Evolutionary conservation across 495 filamentous ascomycete genomes (phyloP).

Genomic region (Jackrogersella multiformis): DNA sequence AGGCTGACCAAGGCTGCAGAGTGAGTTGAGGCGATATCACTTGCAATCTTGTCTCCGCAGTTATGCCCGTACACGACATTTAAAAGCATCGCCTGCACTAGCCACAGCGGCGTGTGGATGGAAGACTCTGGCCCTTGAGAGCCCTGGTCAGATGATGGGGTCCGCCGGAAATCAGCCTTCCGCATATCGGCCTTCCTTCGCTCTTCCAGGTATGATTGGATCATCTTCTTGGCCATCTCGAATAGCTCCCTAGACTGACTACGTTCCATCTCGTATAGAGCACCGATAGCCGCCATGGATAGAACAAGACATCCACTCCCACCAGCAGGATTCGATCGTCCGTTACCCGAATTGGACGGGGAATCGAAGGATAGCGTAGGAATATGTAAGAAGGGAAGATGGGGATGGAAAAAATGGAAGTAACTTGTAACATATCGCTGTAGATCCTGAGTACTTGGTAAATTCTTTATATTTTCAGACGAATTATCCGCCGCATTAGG

Average conservation of each 20-base stretch:
- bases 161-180: slow-evolving; percentile 74
- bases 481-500: slow-evolving; percentile 59
- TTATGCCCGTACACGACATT: slow-evolving; percentile 97
- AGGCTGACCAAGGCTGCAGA: slow-evolving; percentile 91
- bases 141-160: slow-evolving; percentile 58
- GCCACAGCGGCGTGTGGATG: slow-evolving; percentile 88
- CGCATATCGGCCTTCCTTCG: slow-evolving; percentile 88
- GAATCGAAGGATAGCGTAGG: slow-evolving; percentile 92
- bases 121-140: slow-evolving; percentile 68
- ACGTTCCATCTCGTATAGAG: slow-evolving; percentile 89
- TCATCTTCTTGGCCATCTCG: slow-evolving; percentile 94
- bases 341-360: slow-evolving; percentile 69
- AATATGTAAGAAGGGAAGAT: slow-evolving; percentile 91
- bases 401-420: slow-evolving; percentile 93
- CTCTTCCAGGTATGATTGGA: slow-evolving; percentile 92
- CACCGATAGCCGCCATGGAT: slow-evolving; percentile 95
- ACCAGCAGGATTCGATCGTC: slow-evolving; percentile 72
- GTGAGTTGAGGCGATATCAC: slow-evolving; percentile 91
- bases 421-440: slow-evolving; percentile 93
- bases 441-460: slow-evolving; percentile 91
- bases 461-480: slow-evolving; percentile 57
- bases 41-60: slow-evolving; percentile 88
- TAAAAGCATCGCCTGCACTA: slow-evolving; percentile 98
- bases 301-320: slow-evolving; percentile 91
- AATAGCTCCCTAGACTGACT: slow-evolving; percentile 85